phyloP scores from a whole-genome alignment of 495 filamentous ascomycete genomes.

The Penicillium steckii region DNA sequence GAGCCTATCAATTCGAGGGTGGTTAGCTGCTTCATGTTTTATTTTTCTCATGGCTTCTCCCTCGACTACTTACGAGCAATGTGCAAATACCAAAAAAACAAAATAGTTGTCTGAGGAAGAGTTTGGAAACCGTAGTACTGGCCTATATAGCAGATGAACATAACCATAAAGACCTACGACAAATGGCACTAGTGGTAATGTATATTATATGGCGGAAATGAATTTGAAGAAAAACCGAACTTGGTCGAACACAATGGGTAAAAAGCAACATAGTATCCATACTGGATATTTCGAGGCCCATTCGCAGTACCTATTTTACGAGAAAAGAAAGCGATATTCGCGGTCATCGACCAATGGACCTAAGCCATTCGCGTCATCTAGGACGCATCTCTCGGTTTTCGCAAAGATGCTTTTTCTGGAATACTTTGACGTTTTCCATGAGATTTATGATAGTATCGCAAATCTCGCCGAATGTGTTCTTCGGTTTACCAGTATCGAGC shows the following conservation, averaged over 20 bases:
- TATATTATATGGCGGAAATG: neutral
- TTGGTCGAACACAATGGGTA: neutral
- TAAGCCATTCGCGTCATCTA: conserved; percentile 5
- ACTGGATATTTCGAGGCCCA: neutral
- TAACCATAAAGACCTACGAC: neutral
- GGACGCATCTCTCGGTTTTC: conserved; percentile 1
- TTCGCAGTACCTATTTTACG: neutral
- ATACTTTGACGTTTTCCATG: neutral
- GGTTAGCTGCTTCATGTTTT: neutral
- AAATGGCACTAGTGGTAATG: conserved; percentile 1
- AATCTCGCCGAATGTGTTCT: neutral
- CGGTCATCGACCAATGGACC: conserved; percentile 1
- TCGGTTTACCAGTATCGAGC: neutral
- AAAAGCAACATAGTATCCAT: too few relatives aligned
- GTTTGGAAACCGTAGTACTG: conserved; percentile 4
- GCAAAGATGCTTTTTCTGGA: neutral
- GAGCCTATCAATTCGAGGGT: conserved; percentile 1
- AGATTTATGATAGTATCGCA: neutral
- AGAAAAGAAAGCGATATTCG: neutral
- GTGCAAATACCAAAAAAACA: neutral
- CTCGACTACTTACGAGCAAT: conserved; percentile 7
- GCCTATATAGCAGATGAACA: conserved; percentile 6
- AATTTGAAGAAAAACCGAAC: neutral
- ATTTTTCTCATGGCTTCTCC: conserved; percentile 2
- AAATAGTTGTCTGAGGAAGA: neutral